A percentile compares a stretch with the other conserved stretches of the same genome.
Conservation (phyloP, 2,329 filamentous ascomycete species). For the Pestalotiopsis sp. region DNA sequence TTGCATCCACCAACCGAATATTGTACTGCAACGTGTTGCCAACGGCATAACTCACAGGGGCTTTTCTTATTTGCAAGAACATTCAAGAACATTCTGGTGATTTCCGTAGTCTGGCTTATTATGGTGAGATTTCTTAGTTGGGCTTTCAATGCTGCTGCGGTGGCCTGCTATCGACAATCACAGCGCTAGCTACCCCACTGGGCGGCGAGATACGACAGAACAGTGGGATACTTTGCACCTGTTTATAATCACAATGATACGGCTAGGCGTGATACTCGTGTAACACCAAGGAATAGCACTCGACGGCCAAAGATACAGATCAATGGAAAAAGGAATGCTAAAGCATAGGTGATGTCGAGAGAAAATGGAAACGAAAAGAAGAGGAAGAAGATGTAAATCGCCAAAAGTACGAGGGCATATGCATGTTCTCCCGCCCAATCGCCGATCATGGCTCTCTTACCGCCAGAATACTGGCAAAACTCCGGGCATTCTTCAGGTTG, state of each 20-base stretch:
- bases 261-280: too few species aligned
- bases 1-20: neutral
- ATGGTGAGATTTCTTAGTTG: too few species aligned
- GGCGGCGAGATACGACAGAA: too few species aligned
- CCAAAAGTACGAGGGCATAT: neutral
- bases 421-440: neutral
- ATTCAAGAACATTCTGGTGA: neutral
- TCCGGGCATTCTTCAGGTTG: constrained; percentile 4
- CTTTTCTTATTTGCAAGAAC: neutral
- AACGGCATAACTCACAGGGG: neutral
- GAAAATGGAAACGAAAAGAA: neutral
- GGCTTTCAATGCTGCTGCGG: too few species aligned
- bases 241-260: too few species aligned
- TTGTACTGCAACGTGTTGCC: neutral
- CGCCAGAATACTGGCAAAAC: constrained; percentile 5
- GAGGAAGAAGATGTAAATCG: neutral
- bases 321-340: too few species aligned
- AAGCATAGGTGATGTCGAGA: too few species aligned
- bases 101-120: neutral
- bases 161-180: too few species aligned
- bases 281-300: too few species aligned
- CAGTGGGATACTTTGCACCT: too few species aligned
- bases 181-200: too few species aligned
- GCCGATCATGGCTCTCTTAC: neutral
- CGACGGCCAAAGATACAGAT: too few species aligned